Conservation (phyloP, 2,329 filamentous ascomycete genomes). For the Didymella keratinophila region DNA sequence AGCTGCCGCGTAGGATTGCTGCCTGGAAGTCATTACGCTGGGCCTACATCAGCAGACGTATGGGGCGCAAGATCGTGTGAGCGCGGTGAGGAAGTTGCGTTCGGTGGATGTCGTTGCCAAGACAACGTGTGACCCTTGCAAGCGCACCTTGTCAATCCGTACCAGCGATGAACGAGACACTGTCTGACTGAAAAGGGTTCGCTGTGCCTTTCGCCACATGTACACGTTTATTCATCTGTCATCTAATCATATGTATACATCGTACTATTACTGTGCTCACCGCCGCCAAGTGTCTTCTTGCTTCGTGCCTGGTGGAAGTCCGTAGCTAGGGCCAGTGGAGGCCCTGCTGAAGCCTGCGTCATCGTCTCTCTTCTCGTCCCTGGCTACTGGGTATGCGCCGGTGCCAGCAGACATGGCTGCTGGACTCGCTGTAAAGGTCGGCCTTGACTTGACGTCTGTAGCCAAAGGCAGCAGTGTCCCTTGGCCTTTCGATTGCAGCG, state of each 20-base stretch:
- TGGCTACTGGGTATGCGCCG: constrained; percentile 41
- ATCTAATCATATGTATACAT: constrained; percentile 10
- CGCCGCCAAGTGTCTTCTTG: constrained; percentile 82
- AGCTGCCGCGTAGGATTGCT: constrained; percentile 14
- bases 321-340: constrained; percentile 60
- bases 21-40: constrained; percentile 13
- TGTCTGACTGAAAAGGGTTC: neutral
- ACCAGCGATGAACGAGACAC: neutral
- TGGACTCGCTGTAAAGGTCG: constrained; percentile 51
- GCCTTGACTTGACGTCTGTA: constrained; percentile 40
- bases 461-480: constrained; percentile 73
- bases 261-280: constrained; percentile 10
- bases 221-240: constrained; percentile 11
- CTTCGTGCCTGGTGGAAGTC: constrained; percentile 77
- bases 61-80: constrained; percentile 2
- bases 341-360: constrained; percentile 56
- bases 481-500: constrained; percentile 68
- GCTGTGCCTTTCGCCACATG: neutral
- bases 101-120: constrained; percentile 13
- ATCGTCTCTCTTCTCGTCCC: constrained; percentile 66
- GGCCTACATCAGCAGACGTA: constrained; percentile 3
- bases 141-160: neutral
- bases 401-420: constrained; percentile 48
- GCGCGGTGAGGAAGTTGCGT: constrained; percentile 7
- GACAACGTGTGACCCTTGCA: constrained; percentile 14